Evolutionary conservation across 371 early-diverging fungal genomes (phyloP), one percentile per base, ranked within the genome.

Genomic region (Mucor velutinosus): DNA sequence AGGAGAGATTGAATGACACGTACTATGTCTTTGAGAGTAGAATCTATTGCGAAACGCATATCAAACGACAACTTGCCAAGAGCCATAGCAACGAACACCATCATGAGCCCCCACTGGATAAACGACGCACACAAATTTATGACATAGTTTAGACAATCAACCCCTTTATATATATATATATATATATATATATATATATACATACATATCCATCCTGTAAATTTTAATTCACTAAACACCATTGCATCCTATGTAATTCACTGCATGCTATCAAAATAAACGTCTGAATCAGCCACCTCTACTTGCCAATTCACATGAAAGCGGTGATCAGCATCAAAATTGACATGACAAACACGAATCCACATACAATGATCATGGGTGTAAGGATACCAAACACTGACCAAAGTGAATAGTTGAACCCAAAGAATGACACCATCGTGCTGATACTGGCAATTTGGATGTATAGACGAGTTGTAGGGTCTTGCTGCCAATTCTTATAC

Each of bases 41-140:
- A 29, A 86, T 92, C 37, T 91, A 92, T 69, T 95, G 95, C 73
- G 94, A 95, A 72, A 75, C 82, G 14, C 91, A 94, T 65, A 91
- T 94, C 43, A 75, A 77, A 70, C 82, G 23, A 7, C 51, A 51
- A 4, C 4, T 14, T 1, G 8, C 0, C 7, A 23, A 47, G 7
- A 19, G 11, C 3, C n/a, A 4, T 12, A 51, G 25, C 25, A 51
- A 51, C 25, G 51, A 51, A 4, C 51, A 51, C 11, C 21, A 51
- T 21, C 51, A 51, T 8, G 25, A 23, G 8, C 51, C 51, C 51
- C 5, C 51, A 19, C 12, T 51, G 14, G 51, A 51, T 25, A 51
- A 11, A 51, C 51, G 51, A 19, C 21, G 12, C 1, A 51, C 51
- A 6, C n/a, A 23, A 14, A 23, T 51, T 11, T 51, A 51, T 51